Evolutionary conservation across 2,329 filamentous ascomycete genomes (phyloP), one percentile per base, ranked within the genome.

Genomic region (Sporothrix globosa): DNA sequence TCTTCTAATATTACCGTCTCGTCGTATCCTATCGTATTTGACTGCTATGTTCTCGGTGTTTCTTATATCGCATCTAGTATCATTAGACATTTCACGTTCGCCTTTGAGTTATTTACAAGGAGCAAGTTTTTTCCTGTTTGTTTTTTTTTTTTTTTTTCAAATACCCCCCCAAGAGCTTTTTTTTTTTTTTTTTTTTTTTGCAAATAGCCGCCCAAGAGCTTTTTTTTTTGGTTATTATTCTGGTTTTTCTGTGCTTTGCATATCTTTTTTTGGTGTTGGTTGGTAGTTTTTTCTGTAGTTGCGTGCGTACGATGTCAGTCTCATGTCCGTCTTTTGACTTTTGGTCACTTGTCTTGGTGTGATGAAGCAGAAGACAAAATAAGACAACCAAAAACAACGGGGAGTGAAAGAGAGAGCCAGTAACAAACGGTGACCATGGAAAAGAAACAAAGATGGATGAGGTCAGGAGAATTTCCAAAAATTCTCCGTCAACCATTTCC

Each of bases 191-290:
- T 50, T 65, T 65, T 58, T 69, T 67, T 68, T 34, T 70, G 72
- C 72, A 74, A 69, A 74, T 70, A 72, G 73, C 73, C 73, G 68
- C 72, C 73, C 73, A 73, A 56, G 69, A 61, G 68, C 56, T 70
- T 71, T 68, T 53, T 68, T 71, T 68, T 27, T 34, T 46, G n/a
- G 17, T 66, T 52, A 48, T 68, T 73, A 69, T 70, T 70, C 44
- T 70, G 60, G 52, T 48, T 61, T 61, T 61, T 69, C 52, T 58
- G 68, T 58, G 67, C 67, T 72, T 65, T 65, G 61, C 14, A 34
- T 66, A 7, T 65, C 44, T 72, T 71, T 69, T 70, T 69, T 67
- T 68, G 41, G 14, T n/a, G 17, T 66, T 52, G 27, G 24, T 50
- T n/a, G 61, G 41, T 66, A 27, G 46, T 53, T 66, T 66, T 34